Evolutionary conservation across 2,329 filamentous ascomycete species (phyloP), one percentile per base, ranked within the genome.

Genomic region (Thelonectria discophora): DNA sequence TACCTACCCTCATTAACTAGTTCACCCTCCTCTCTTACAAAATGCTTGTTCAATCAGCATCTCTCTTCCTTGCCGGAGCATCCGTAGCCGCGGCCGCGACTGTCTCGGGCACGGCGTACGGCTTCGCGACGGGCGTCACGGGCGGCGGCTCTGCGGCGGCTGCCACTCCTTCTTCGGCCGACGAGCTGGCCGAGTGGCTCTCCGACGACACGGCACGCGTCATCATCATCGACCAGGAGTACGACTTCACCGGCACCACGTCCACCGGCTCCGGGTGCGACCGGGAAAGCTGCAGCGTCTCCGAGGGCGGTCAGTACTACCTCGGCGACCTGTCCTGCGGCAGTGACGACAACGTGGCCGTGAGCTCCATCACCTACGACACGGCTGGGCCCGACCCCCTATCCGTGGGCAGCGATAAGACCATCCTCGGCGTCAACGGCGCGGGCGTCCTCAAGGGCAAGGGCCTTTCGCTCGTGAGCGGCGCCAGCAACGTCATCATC

Each of bases 71-170:
- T 24, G 68, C 66, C 1, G 68, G 59, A 27, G 65, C 62, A 4
- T 60, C 69, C 8, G 55, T 64, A 1, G 69, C 62, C 43, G 67
- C 70, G 17, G 73, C 72, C 12, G 69, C 74, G 52, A 49, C 65
- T 11, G 72, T 75, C n/a, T 60, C 69, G 9, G 73, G 73, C 27
- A 71, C 63, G 15, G 68, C 73, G 2, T 74, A 73, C 30, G 73
- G 73, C 39, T 75, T 75, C 20, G 73, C 73, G 11, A 64, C 65
- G 2, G 72, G 82, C 39, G 80, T 82, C 2, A 86, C 84, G 30
- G 84, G 84, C 48, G 84, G 84, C 66, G 83, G 83, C 27, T 75
- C 68, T 55, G 82, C 82, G 12, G 73, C 78, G 15, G 76, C 81
- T 5, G 65, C 63, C 1, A 77, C 79, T 47, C 83, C 82, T n/a